Conservation (phyloP, 2,329 filamentous ascomycete species). For the Hypoxylon sp. region DNA sequence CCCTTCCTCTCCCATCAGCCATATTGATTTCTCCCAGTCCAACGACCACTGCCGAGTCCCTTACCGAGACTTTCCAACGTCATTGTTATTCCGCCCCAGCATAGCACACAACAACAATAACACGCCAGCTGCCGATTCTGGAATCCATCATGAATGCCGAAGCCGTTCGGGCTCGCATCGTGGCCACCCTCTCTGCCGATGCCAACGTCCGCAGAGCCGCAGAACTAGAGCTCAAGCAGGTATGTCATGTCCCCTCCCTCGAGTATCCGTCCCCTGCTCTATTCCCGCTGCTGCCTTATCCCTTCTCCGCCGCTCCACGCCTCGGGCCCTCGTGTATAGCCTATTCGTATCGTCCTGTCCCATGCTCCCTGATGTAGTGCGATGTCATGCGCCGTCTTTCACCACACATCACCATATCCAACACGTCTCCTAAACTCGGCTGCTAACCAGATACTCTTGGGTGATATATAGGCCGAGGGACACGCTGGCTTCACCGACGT, state of each 20-base stretch:
- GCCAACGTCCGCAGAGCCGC: conserved; percentile 77
- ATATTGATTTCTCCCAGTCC: conserved; percentile 26
- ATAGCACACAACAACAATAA: conserved; percentile 8
- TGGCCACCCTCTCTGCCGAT: conserved; percentile 77
- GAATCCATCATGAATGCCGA: conserved; percentile 71
- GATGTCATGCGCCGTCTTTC: conserved; percentile 36
- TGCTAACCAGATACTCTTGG: conserved; percentile 30
- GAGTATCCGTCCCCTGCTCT: conserved; percentile 25
- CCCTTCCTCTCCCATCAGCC: neutral
- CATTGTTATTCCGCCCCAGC: conserved; percentile 20
- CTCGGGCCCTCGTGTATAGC: neutral
- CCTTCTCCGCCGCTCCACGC: neutral
- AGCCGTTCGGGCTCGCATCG: conserved; percentile 77
- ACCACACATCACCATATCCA: conserved; percentile 2
- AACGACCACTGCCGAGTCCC: conserved; percentile 29
- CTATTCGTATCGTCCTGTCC: neutral
- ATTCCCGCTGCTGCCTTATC: conserved; percentile 5
- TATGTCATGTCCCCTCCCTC: conserved; percentile 53
- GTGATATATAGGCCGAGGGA: conserved; percentile 76
- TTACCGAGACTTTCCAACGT: conserved; percentile 20
- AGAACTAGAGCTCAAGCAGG: conserved; percentile 83
- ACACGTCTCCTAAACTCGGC: conserved; percentile 19
- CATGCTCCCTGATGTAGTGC: conserved; percentile 25
- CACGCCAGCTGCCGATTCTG: neutral
- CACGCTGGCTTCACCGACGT: conserved; percentile 90